phyloP scores from a whole-genome alignment of 2,329 filamentous ascomycete genomes.

The Beauveria scarabaeidicola region DNA sequence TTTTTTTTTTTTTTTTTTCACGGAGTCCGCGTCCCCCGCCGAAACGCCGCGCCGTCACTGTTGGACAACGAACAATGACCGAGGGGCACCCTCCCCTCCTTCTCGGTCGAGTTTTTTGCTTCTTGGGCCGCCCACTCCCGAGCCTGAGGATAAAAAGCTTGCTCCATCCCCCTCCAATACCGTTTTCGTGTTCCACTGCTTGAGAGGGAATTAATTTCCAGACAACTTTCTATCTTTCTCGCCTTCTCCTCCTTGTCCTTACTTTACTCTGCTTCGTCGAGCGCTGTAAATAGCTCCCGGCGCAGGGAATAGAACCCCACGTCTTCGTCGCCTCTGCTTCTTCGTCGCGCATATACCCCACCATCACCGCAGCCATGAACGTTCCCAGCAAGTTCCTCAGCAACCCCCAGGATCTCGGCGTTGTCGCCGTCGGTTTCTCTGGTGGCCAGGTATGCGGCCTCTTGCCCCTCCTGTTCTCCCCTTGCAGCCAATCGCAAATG shows the following conservation, averaged over 20 bases:
- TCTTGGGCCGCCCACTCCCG: constrained; percentile 8
- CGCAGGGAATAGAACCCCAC: background rate
- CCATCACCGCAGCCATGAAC: constrained; percentile 31
- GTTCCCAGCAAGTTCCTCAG: constrained; percentile 67
- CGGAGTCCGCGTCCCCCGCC: constrained; percentile 6
- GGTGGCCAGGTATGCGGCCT: constrained; percentile 70
- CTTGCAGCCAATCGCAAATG: background rate
- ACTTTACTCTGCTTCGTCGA: background rate
- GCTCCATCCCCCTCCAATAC: background rate
- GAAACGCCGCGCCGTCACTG: background rate
- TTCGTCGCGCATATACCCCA: background rate
- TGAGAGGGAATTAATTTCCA: background rate
- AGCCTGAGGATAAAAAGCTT: constrained; percentile 5
- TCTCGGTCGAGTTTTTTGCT: background rate
- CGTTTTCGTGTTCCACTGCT: background rate
- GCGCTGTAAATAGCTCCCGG: background rate
- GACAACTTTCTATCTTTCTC: background rate
- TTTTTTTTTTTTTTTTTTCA: too few relatives aligned
- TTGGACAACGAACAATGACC: background rate
- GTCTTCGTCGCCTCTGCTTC: background rate
- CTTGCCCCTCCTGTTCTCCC: background rate
- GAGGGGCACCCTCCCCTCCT: background rate
- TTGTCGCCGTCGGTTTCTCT: constrained; percentile 93
- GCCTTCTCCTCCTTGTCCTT: background rate
- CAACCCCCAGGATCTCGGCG: constrained; percentile 69